phyloP scores from a whole-genome alignment of 345 rosid species.

The Arabis hirsuta region DNA sequence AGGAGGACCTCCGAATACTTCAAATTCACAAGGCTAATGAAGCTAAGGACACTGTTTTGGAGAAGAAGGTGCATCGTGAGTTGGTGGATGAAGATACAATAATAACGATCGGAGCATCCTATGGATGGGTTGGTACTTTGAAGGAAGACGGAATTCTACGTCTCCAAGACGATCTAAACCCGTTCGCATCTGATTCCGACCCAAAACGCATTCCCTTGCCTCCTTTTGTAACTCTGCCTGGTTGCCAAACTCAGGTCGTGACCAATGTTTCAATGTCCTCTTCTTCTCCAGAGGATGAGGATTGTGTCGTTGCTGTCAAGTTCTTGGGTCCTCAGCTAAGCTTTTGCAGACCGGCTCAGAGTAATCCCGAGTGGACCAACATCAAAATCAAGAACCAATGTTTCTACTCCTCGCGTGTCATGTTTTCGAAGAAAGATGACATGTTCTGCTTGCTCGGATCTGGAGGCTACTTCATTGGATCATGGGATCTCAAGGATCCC shows the following conservation, averaged over 20 bases:
- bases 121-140: slow-evolving; percentile 17
- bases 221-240: slow-evolving; percentile 9
- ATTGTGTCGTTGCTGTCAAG: no score
- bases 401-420: no score
- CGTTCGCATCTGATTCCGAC: neutral
- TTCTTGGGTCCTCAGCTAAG: no score
- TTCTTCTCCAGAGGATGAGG: no score
- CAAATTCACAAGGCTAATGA: neutral
- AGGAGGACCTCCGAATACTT: neutral
- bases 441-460: no score
- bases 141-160: neutral
- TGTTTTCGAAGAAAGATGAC: no score
- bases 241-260: neutral
- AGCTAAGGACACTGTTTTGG: accelerated
- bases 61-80: neutral
- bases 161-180: slow-evolving; percentile 13
- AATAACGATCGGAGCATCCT: neutral
- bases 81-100: neutral
- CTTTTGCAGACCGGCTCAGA: no score
- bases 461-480: no score
- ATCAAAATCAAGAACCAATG: no score
- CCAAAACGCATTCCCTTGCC: neutral
- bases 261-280: neutral
- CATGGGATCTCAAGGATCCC: no score
- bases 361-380: no score